Evolutionary conservation across 805 yeast species (phyloP).

Genomic region (Dipodascopsis uninucleata): DNA sequence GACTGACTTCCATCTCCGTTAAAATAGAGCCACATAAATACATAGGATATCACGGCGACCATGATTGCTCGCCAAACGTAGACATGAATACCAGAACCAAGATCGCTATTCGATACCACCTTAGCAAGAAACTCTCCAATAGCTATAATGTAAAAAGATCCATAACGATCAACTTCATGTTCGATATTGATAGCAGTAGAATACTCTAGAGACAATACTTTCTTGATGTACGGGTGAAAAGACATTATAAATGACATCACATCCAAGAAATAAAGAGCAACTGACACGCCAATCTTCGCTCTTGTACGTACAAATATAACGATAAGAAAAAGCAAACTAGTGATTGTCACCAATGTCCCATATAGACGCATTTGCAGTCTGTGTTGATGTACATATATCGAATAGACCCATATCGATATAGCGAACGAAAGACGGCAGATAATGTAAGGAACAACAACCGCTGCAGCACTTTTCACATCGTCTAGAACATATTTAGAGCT

Average conservation of each 20-base stretch:
- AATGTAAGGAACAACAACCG: slow-evolving; percentile 47
- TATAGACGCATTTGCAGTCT: slow-evolving; percentile 48
- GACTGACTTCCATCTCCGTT: slow-evolving; percentile 49
- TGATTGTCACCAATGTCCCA: slow-evolving; percentile 24
- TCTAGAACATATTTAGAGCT: slow-evolving; percentile 43
- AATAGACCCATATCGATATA: slow-evolving; percentile 38
- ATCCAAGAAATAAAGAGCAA: slow-evolving; percentile 44
- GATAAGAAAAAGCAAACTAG: slow-evolving; percentile 30
- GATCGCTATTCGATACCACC: too few species aligned
- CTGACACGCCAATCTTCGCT: slow-evolving; percentile 46
- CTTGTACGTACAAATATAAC: slow-evolving; percentile 47
- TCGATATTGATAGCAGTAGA: slow-evolving; percentile 63
- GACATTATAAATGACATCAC: slow-evolving; percentile 38
- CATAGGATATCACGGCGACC: slow-evolving; percentile 47
- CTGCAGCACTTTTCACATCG: slow-evolving; percentile 41
- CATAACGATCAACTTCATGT: slow-evolving; percentile 60
- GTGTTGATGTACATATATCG: slow-evolving; percentile 45
- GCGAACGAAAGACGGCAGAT: slow-evolving; percentile 45
- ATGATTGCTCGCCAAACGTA: slow-evolving; percentile 52
- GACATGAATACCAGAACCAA: too few species aligned
- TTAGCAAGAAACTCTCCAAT: slow-evolving; percentile 62
- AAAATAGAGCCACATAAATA: slow-evolving; percentile 50
- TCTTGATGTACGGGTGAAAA: slow-evolving; percentile 50
- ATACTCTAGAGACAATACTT: slow-evolving; percentile 41
- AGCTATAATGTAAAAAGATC: slow-evolving; percentile 59